phyloP scores from a whole-genome alignment of 2,329 filamentous ascomycete species.

The Pleurostoma richardsiae region DNA sequence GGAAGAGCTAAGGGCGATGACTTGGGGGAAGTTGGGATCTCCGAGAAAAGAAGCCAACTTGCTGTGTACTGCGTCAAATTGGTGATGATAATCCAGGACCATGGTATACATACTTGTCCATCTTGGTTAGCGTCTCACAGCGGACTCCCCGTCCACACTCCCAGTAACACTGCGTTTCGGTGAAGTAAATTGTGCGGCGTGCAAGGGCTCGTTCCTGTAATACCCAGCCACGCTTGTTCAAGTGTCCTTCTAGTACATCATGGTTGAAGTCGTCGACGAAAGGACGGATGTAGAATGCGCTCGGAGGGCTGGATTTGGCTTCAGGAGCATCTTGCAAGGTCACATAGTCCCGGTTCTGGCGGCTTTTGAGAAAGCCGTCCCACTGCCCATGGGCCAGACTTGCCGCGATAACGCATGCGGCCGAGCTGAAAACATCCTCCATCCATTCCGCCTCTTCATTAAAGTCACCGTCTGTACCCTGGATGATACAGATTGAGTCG shows the following conservation, averaged over 20 bases:
- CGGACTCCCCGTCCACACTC: slow-evolving; percentile 28
- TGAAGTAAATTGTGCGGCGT: slow-evolving; percentile 29
- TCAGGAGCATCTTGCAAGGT: no score
- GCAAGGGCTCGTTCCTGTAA: slow-evolving; percentile 31
- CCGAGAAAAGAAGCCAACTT: slow-evolving; percentile 14
- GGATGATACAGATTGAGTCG: slow-evolving; percentile 17
- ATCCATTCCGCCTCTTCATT: slow-evolving; percentile 14
- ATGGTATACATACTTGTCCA: slow-evolving; percentile 21
- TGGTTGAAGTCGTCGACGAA: slow-evolving; percentile 24
- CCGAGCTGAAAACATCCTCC: slow-evolving; percentile 19
- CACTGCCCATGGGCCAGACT: slow-evolving; percentile 8
- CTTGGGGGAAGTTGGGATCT: slow-evolving; percentile 21
- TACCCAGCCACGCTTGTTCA: slow-evolving; percentile 32
- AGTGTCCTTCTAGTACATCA: slow-evolving; percentile 20
- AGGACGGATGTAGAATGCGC: slow-evolving; percentile 17
- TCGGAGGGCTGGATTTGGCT: neutral
- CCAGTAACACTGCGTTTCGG: slow-evolving; percentile 27
- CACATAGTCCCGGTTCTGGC: slow-evolving; percentile 2
- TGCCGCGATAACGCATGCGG: slow-evolving; percentile 18
- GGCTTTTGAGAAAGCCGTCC: slow-evolving; percentile 15
- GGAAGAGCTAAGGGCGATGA: neutral
- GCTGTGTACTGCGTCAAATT: neutral
- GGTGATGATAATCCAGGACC: neutral
- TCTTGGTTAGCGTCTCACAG: slow-evolving; percentile 25
- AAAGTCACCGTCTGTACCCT: slow-evolving; percentile 13